Evolutionary conservation across 2,329 filamentous ascomycete genomes (phyloP).

Genomic region (Alternaria rosae): DNA sequence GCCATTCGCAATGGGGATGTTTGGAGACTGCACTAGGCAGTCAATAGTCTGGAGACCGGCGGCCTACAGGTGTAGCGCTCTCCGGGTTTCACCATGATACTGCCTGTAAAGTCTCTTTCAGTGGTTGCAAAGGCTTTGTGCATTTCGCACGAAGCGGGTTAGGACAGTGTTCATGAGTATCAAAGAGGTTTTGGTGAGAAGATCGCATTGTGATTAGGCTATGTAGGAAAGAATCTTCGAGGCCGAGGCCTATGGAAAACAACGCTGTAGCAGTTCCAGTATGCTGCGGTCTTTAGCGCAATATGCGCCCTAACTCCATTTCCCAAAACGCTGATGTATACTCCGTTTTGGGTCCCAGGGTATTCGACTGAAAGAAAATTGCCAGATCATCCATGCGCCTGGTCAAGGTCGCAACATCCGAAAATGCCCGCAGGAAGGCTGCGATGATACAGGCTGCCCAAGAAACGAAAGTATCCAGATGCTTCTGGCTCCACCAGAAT

Average conservation of each 20-base stretch:
- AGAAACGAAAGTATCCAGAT: neutral
- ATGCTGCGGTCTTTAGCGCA: slow-evolving; percentile 2
- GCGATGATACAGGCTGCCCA: neutral
- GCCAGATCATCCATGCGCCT: slow-evolving; percentile 1
- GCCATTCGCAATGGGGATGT: neutral
- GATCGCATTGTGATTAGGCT: slow-evolving; percentile 7
- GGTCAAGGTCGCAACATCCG: neutral
- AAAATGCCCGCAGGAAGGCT: neutral
- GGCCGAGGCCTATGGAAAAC: slow-evolving; percentile 1
- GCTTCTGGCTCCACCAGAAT: slow-evolving; percentile 1
- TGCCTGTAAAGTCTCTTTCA: neutral
- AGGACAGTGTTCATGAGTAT: neutral
- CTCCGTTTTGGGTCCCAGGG: slow-evolving; percentile 26
- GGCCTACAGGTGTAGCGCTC: neutral
- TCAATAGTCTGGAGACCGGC: slow-evolving; percentile 11
- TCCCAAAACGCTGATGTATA: slow-evolving; percentile 17
- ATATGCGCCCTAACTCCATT: slow-evolving; percentile 6
- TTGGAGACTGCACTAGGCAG: slow-evolving; percentile 1
- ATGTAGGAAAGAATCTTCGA: slow-evolving; percentile 5
- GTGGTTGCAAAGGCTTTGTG: neutral
- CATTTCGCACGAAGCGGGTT: too few species aligned
- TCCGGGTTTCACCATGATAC: slow-evolving; percentile 12
- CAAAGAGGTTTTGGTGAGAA: neutral
- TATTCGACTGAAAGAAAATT: slow-evolving; percentile 21
- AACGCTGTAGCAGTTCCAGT: neutral